Base-by-base conservation (phyloP, 2,329 filamentous ascomycete genomes). In the Colletotrichum noveboracense region DNA sequence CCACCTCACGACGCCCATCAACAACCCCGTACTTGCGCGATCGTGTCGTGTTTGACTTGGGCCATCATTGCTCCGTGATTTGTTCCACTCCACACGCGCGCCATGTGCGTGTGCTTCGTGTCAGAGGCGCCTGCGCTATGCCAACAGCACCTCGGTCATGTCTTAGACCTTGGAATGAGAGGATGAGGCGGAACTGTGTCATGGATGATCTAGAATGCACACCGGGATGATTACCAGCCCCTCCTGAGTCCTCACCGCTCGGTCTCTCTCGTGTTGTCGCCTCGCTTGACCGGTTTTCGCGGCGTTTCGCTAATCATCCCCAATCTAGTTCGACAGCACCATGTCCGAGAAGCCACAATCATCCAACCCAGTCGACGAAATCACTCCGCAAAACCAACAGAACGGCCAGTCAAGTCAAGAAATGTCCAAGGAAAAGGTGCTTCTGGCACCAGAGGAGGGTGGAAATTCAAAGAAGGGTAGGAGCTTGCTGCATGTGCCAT, bases 401-500 rank as follows among this genome's bases (percentile, higher is more conserved):
- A 75, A 77, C 71, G 74, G 74, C 60, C 78, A 78, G 78, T 62
- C 84, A 85, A 75, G 78, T 74, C 75, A 83, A 85, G 75, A 86
- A 61, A 85, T 85, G 82, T 83, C 86, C 65, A 88, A 87, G 78
- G 86, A 88, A 76, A 85, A 85, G 79, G 85, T 86, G 61, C 80
- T 82, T 74, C 78, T 86, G 74, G 80, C 84, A 36, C 82, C 85
- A 48, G 87, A 89, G 76, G 86, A 87, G 75, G 84, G 82, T 74
- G 80, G 83, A 75, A 81, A 79, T 76, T 81, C 84, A 76, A 90
- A 89, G 81, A 90, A 89, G 81, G 87, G 87, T 74, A 87, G 88
- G 66, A 85, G 87, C 43, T 86, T 91, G 56, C 86, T 93, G 55
- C 87, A 90, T 83, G 89, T 92, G 55, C 91, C 91, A 18, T 92